phyloP scores from a whole-genome alignment of 2,329 filamentous ascomycete genomes.

The Scedosporium boydii region DNA sequence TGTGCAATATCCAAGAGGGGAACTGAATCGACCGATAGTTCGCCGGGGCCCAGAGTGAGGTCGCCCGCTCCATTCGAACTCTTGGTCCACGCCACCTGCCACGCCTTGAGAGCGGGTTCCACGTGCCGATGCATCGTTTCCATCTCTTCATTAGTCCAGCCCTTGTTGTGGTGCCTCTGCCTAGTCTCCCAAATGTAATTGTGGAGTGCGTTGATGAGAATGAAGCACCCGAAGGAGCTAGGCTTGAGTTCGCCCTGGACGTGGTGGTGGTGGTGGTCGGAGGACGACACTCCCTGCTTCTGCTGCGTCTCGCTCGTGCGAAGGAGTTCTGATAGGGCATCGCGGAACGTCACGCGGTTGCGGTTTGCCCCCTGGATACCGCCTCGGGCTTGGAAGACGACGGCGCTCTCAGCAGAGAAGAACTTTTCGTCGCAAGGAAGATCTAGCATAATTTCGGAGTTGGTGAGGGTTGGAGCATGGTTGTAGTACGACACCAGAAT shows the following conservation, averaged over 20 bases:
- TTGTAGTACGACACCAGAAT: constrained; percentile 89
- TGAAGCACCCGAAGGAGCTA: constrained; percentile 84
- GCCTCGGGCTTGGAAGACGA: constrained; percentile 70
- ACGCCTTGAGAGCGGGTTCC: constrained; percentile 85
- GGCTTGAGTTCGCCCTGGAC: constrained; percentile 59
- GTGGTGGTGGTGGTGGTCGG: constrained; percentile 12
- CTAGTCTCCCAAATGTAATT: constrained; percentile 98
- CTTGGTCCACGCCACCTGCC: constrained; percentile 85
- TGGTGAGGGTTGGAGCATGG: constrained; percentile 80
- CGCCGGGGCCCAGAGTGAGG: constrained; percentile 15
- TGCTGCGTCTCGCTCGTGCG: constrained; percentile 60
- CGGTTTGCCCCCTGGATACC: constrained; percentile 60
- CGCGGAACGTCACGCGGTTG: constrained; percentile 69
- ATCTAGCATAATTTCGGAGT: constrained; percentile 84
- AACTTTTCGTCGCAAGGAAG: constrained; percentile 90
- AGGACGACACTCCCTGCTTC: constrained; percentile 30
- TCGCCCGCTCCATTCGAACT: constrained; percentile 43
- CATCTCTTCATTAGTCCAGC: constrained; percentile 87
- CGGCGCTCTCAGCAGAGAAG: constrained; percentile 74
- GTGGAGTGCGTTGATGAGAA: constrained; percentile 89
- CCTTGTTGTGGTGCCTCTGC: constrained; percentile 75
- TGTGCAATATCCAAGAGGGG: constrained; percentile 87
- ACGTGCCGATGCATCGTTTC: constrained; percentile 95
- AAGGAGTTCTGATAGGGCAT: constrained; percentile 70
- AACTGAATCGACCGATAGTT: constrained; percentile 81